phyloP scores from a whole-genome alignment of 176 grass and related monocot genomes.

The barley (Hordeum vulgare) region DNA sequence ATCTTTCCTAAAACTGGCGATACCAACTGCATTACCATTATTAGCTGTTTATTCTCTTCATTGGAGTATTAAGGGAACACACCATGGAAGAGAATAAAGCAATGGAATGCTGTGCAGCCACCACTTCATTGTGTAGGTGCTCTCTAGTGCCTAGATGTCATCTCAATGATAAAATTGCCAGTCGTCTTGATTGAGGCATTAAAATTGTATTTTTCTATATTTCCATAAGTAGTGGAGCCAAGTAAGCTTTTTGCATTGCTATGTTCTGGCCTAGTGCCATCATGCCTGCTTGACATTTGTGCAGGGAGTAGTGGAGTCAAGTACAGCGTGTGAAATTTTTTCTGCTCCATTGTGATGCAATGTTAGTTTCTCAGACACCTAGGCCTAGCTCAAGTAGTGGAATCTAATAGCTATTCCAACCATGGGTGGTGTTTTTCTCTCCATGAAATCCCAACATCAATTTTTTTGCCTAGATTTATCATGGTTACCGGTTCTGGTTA shows the following conservation, averaged over 20 bases:
- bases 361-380: slow-evolving; percentile 33
- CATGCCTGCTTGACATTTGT: slow-evolving; percentile 30
- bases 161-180: slow-evolving; percentile 24
- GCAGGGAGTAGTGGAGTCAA: slow-evolving; percentile 19
- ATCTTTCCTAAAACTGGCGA: slow-evolving; percentile 32
- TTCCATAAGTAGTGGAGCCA: slow-evolving; percentile 51
- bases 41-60: slow-evolving; percentile 37
- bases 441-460: neutral
- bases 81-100: slow-evolving; percentile 42
- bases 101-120: slow-evolving; percentile 21
- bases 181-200: slow-evolving; percentile 29
- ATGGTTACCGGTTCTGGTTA: neutral
- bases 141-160: slow-evolving; percentile 38
- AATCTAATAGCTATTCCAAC: slow-evolving; percentile 24
- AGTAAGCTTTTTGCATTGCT: slow-evolving; percentile 32
- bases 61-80: slow-evolving; percentile 19
- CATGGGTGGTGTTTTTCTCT: neutral
- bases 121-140: slow-evolving; percentile 30
- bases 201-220: slow-evolving; percentile 25
- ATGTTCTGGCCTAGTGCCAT: slow-evolving; percentile 29
- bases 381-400: slow-evolving; percentile 9
- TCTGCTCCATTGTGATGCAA: neutral
- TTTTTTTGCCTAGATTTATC: neutral
- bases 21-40: slow-evolving; percentile 29
- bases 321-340: slow-evolving; percentile 19